Evolutionary conservation across 306 rosid genomes (phyloP).

Genomic region (Arachis stenosperma): DNA sequence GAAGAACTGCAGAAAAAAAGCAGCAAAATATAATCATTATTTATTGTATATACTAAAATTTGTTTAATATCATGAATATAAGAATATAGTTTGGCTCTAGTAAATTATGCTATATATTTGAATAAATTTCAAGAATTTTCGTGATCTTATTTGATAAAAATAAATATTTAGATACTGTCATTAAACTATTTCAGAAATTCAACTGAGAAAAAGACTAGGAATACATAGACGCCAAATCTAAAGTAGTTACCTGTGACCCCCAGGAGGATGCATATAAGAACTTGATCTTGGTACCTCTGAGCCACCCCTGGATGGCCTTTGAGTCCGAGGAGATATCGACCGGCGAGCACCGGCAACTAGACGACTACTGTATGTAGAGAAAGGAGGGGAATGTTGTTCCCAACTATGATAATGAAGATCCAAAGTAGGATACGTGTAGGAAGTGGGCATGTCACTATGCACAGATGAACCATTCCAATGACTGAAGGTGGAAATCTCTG

Average conservation of each 20-base stretch:
- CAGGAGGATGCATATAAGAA: conserved; percentile 75
- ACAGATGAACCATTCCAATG: conserved; percentile 83
- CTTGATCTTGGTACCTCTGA: conserved; percentile 80
- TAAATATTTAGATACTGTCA: too few relatives aligned
- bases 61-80: conserved; percentile 3
- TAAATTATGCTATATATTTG: neutral
- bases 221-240: neutral
- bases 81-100: neutral
- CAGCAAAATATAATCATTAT: neutral
- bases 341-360: conserved; percentile 71
- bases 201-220: neutral
- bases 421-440: conserved; percentile 85
- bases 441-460: conserved; percentile 71
- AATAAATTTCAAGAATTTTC: too few relatives aligned
- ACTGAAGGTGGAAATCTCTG: conserved; percentile 76
- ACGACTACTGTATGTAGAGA: conserved; percentile 66
- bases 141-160: too few relatives aligned
- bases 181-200: too few relatives aligned
- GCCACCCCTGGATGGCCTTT: conserved; percentile 73
- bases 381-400: conserved; percentile 90
- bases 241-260: conserved; percentile 80
- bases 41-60: conserved; percentile 1
- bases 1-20: conserved; percentile 66
- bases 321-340: conserved; percentile 62
- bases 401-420: conserved; percentile 90